These are phyloP conservation scores for Saururus chinensis DNA, from an alignment of 164 flowering plant genomes.

Conservation along the genomic window DNA sequence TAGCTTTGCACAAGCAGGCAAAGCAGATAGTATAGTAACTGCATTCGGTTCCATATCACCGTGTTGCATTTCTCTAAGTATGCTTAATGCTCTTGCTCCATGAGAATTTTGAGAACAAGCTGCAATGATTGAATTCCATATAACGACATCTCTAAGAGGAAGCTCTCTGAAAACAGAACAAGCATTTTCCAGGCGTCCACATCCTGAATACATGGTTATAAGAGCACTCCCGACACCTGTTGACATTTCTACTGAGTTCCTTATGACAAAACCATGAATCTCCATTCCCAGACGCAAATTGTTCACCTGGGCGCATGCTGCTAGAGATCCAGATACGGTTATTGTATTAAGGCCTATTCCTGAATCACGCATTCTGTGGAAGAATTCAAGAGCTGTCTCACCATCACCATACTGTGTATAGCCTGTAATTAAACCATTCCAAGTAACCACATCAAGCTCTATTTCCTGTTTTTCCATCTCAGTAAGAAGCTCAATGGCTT, in stretches of 20 bases:
- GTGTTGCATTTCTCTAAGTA: constrained; percentile 19
- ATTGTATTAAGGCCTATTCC: constrained; percentile 15
- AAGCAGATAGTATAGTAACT: constrained; percentile 25
- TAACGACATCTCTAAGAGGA: constrained; percentile 17
- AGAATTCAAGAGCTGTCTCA: constrained; percentile 24
- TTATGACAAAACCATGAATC: constrained; percentile 21
- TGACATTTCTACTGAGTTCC: constrained; percentile 21
- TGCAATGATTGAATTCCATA: constrained; percentile 32
- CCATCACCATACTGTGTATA: constrained; percentile 24
- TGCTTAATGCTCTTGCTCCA: constrained; percentile 15
- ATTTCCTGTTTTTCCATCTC: constrained; percentile 21
- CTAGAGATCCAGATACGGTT: constrained; percentile 23
- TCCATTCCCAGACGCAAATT: constrained; percentile 22
- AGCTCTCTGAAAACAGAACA: constrained; percentile 20
- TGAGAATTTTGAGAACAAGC: constrained; percentile 20
- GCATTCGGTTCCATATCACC: constrained; percentile 15
- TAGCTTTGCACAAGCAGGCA: constrained; percentile 26
- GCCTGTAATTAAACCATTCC: constrained; percentile 34
- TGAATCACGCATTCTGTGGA: constrained; percentile 15
- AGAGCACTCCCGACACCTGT: constrained; percentile 33
- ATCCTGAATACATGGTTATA: constrained; percentile 27
- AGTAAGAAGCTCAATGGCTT: constrained; percentile 19
- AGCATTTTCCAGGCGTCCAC: constrained; percentile 15
- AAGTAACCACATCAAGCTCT: constrained; percentile 23
- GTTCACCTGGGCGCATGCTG: constrained; percentile 26